Percentiles rank a stretch among this genome's conserved stretches.
These are phyloP conservation scores for Ustilago cynodontis DNA, from an alignment of 1,284 basidiomycete genomes.

Conservation along the genomic window DNA sequence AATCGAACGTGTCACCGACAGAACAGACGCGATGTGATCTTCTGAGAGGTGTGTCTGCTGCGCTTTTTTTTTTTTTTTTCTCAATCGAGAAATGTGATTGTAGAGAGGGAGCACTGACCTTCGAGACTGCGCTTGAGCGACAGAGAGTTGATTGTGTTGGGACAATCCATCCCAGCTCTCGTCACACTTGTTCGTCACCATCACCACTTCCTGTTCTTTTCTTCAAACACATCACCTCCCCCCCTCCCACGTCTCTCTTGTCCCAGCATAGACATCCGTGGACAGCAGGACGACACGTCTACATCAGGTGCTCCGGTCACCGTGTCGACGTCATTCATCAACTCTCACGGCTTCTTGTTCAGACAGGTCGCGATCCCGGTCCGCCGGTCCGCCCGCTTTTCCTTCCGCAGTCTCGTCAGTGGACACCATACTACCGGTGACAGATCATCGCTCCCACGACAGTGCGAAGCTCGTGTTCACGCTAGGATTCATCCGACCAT, in stretches of 20 bases:
- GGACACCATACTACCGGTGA: background rate
- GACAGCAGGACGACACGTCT: background rate
- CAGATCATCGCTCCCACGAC: background rate
- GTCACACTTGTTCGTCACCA: background rate
- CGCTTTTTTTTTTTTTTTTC: slow-evolving; percentile 13
- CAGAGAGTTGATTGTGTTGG: slow-evolving; percentile 1
- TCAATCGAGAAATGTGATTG: background rate
- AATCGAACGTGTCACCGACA: slow-evolving; percentile 15
- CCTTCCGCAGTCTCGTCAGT: background rate
- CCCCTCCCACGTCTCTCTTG: background rate
- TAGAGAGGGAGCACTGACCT: slow-evolving; percentile 19
- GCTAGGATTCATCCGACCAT: background rate
- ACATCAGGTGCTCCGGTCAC: background rate
- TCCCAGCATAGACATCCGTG: too few species aligned
- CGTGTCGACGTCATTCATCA: background rate
- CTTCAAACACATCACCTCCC: background rate
- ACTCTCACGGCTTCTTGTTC: background rate
- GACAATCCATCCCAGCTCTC: slow-evolving; percentile 1
- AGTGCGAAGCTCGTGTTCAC: background rate
- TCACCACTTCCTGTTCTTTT: background rate
- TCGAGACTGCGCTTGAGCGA: background rate
- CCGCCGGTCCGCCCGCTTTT: background rate
- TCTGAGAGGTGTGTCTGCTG: slow-evolving; percentile 3
- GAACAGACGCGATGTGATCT: slow-evolving; percentile 17
- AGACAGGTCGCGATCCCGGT: background rate